These are phyloP conservation scores for Spathaspora arborariae DNA, from an alignment of 805 yeast species.

Conservation along the genomic window DNA sequence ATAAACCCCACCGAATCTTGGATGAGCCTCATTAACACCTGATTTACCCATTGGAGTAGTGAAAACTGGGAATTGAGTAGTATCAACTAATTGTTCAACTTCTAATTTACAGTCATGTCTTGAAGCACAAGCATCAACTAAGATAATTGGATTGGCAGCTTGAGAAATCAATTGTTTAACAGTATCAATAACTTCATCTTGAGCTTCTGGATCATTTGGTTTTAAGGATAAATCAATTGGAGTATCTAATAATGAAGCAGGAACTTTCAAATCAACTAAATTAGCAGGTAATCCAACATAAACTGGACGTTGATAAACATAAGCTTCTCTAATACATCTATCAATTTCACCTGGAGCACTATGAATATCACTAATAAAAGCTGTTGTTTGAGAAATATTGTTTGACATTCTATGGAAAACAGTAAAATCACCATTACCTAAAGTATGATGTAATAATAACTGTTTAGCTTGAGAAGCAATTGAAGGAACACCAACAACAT, in stretches of 20 bases:
- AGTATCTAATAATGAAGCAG: slow-evolving; percentile 51
- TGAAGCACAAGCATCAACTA: slow-evolving; percentile 85
- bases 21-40: slow-evolving; percentile 65
- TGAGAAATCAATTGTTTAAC: slow-evolving; percentile 48
- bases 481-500: slow-evolving; percentile 85
- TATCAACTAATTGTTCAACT: slow-evolving; percentile 56
- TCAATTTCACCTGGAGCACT: slow-evolving; percentile 72
- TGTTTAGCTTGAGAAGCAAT: slow-evolving; percentile 57
- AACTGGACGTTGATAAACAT: slow-evolving; percentile 72
- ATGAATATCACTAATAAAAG: slow-evolving; percentile 57
- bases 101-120: slow-evolving; percentile 70
- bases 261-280: slow-evolving; percentile 63
- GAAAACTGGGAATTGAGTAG: slow-evolving; percentile 76
- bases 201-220: slow-evolving; percentile 33
- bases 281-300: slow-evolving; percentile 82
- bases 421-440: slow-evolving; percentile 42
- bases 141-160: slow-evolving; percentile 68
- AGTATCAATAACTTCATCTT: slow-evolving; percentile 32
- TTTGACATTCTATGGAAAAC: slow-evolving; percentile 75
- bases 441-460: slow-evolving; percentile 40
- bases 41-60: slow-evolving; percentile 93
- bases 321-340: slow-evolving; percentile 69
- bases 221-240: slow-evolving; percentile 59
- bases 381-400: slow-evolving; percentile 64
- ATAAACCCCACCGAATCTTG: slow-evolving; percentile 80